Percentiles rank a stretch among this genome's conserved stretches.
These are phyloP conservation scores for Penicillium crystallinum DNA, from an alignment of 495 filamentous ascomycete species.

Conservation along the genomic window DNA sequence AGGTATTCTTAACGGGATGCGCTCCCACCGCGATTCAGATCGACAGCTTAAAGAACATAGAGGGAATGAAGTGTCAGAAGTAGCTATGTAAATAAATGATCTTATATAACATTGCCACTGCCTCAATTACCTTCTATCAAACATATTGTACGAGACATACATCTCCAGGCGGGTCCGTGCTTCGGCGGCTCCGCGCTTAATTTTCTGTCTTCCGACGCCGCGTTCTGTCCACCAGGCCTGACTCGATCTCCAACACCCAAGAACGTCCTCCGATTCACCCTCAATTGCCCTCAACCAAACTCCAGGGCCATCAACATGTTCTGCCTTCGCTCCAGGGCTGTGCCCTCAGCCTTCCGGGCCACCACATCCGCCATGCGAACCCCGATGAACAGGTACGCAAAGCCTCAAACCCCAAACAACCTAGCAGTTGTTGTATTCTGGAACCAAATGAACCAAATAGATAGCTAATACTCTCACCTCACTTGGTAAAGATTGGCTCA, in stretches of 20 bases:
- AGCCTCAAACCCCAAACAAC: slow-evolving; percentile 1
- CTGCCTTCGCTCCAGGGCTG: slow-evolving; percentile 28
- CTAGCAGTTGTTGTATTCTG: neutral
- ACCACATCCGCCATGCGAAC: slow-evolving; percentile 14
- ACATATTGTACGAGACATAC: neutral
- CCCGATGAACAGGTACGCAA: slow-evolving; percentile 23
- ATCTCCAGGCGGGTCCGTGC: slow-evolving; percentile 28
- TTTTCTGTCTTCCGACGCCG: slow-evolving; percentile 34
- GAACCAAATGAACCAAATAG: neutral
- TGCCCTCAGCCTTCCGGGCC: slow-evolving; percentile 22
- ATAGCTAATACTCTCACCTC: neutral
- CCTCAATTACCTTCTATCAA: neutral
- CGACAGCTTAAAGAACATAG: neutral
- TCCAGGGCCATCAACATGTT: slow-evolving; percentile 24
- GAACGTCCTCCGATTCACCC: neutral
- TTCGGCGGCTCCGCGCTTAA: slow-evolving; percentile 35
- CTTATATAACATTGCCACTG: neutral
- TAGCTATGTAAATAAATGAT: neutral
- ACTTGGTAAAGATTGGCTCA: slow-evolving; percentile 12
- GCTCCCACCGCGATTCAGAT: neutral
- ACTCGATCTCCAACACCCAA: slow-evolving; percentile 7
- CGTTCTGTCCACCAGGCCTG: slow-evolving; percentile 16
- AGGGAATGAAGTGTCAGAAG: neutral
- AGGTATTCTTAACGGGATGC: slow-evolving; percentile 4
- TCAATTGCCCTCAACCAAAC: slow-evolving; percentile 1